Conservation (phyloP, 2,329 filamentous ascomycete species). For the Hymenoscyphus scutula region DNA sequence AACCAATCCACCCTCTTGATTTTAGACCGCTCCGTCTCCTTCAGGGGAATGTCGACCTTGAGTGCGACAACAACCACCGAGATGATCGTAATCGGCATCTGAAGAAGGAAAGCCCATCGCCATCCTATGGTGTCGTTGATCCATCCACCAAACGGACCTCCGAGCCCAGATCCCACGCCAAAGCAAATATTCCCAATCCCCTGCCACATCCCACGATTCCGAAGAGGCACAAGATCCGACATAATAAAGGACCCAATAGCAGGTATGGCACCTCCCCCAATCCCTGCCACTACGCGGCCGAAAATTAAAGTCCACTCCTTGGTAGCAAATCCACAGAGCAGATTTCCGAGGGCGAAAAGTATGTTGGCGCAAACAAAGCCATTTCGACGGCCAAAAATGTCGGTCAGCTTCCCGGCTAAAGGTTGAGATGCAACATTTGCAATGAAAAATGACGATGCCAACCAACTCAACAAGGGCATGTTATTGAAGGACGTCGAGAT, state of each 20-base stretch:
- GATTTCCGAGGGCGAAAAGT: slow-evolving; percentile 61
- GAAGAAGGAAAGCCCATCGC: slow-evolving; percentile 71
- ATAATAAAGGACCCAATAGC: slow-evolving; percentile 67
- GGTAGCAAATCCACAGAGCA: slow-evolving; percentile 61
- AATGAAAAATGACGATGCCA: slow-evolving; percentile 66
- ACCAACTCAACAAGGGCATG: slow-evolving; percentile 64
- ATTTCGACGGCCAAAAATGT: slow-evolving; percentile 66
- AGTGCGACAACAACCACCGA: background rate
- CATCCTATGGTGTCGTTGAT: slow-evolving; percentile 70
- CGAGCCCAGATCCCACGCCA: slow-evolving; percentile 60
- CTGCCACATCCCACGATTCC: slow-evolving; percentile 69
- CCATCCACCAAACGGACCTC: slow-evolving; percentile 66
- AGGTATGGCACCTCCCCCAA: slow-evolving; percentile 68
- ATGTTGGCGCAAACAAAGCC: slow-evolving; percentile 61
- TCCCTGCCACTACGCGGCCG: slow-evolving; percentile 50
- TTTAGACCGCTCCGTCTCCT: background rate
- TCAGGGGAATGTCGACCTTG: background rate
- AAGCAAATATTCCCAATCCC: slow-evolving; percentile 66
- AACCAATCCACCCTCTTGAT: slow-evolving; percentile 3
- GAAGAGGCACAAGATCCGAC: slow-evolving; percentile 65
- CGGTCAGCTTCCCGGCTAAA: slow-evolving; percentile 65
- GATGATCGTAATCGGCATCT: slow-evolving; percentile 61
- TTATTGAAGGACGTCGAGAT: slow-evolving; percentile 61
- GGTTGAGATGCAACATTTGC: slow-evolving; percentile 73
- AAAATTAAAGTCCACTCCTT: slow-evolving; percentile 62